Conservation (phyloP, 306 rosid species). For the Pterocarpus santalinus region DNA sequence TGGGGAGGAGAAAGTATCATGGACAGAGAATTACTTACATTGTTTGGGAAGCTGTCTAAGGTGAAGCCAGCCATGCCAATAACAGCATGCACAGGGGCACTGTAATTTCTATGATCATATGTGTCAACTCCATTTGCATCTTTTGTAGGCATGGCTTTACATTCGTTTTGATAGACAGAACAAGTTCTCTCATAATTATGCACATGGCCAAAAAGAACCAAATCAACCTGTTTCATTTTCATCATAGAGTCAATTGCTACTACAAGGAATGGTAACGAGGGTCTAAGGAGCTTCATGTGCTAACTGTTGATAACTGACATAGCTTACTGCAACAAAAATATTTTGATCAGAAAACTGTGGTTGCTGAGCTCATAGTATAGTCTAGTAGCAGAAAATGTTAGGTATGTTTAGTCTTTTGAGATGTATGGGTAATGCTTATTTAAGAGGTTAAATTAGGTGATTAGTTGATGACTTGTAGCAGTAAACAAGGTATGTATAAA, state of each 20-base stretch:
- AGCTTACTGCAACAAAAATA: too few relatives aligned
- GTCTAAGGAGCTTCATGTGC: conserved; percentile 6
- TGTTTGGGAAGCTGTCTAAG: conserved; percentile 63
- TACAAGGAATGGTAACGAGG: not conserved
- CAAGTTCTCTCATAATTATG: conserved; percentile 94
- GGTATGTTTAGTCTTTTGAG: too few relatives aligned
- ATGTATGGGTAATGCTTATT: too few relatives aligned
- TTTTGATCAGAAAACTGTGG: too few relatives aligned
- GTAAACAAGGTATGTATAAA: too few relatives aligned
- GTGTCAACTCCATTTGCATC: conserved; percentile 68
- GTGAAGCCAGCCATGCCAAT: conserved; percentile 93
- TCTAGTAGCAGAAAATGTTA: too few relatives aligned
- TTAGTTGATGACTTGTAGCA: too few relatives aligned
- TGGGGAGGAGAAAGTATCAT: not conserved
- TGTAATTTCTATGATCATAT: conserved; percentile 71
- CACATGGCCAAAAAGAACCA: conserved; percentile 83
- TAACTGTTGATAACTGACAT: too few relatives aligned
- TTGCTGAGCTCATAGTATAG: too few relatives aligned
- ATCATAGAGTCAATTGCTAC: conserved; percentile 13
- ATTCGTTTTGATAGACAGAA: conserved; percentile 53
- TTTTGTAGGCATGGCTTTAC: conserved; percentile 72
- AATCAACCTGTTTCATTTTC: conserved; percentile 71
- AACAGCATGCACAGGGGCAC: conserved; percentile 83
- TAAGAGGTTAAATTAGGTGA: too few relatives aligned
- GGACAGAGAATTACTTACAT: conserved; percentile 52